These are phyloP conservation scores for Thelonectria blattea DNA, from an alignment of 2,329 filamentous ascomycete species.

Conservation along the genomic window DNA sequence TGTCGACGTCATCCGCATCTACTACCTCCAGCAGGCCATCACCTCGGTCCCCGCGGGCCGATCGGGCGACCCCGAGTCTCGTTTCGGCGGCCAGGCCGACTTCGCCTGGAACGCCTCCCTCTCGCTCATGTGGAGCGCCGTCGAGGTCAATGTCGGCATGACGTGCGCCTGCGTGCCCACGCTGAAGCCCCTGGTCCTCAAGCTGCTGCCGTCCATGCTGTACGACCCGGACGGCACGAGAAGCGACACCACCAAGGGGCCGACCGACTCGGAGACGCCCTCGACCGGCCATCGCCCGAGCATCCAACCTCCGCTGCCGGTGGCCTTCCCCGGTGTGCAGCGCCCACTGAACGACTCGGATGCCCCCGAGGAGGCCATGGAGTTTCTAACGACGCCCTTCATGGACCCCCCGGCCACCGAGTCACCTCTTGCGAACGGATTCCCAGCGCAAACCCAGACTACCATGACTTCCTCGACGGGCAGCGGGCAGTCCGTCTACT, in stretches of 20 bases:
- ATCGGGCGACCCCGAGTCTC: slow-evolving; percentile 47
- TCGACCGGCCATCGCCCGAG: slow-evolving; percentile 34
- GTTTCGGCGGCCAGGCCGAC: slow-evolving; percentile 59
- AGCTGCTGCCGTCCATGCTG: slow-evolving; percentile 63
- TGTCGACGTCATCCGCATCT: slow-evolving; percentile 88
- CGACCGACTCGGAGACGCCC: slow-evolving; percentile 40
- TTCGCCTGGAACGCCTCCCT: slow-evolving; percentile 79
- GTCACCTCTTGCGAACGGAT: slow-evolving; percentile 11
- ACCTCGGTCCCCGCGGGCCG: slow-evolving; percentile 47
- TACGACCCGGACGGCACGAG: slow-evolving; percentile 56
- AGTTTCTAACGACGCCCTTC: slow-evolving; percentile 55
- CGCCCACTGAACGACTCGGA: slow-evolving; percentile 34
- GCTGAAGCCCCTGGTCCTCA: slow-evolving; percentile 81
- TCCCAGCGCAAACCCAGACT: slow-evolving; percentile 35
- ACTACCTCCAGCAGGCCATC: slow-evolving; percentile 81
- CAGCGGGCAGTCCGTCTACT: slow-evolving; percentile 62
- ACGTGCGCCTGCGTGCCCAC: slow-evolving; percentile 92
- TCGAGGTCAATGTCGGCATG: slow-evolving; percentile 91
- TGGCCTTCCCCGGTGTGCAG: slow-evolving; percentile 28
- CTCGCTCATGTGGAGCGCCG: slow-evolving; percentile 91
- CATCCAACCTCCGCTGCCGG: slow-evolving; percentile 34
- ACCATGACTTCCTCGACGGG: slow-evolving; percentile 44
- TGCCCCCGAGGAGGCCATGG: slow-evolving; percentile 46
- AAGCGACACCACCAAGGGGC: slow-evolving; percentile 38
- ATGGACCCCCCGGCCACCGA: slow-evolving; percentile 32